Evolutionary conservation across 169 alveolate genomes (phyloP).

Genomic region (Haemoproteus tartakovskyi): DNA sequence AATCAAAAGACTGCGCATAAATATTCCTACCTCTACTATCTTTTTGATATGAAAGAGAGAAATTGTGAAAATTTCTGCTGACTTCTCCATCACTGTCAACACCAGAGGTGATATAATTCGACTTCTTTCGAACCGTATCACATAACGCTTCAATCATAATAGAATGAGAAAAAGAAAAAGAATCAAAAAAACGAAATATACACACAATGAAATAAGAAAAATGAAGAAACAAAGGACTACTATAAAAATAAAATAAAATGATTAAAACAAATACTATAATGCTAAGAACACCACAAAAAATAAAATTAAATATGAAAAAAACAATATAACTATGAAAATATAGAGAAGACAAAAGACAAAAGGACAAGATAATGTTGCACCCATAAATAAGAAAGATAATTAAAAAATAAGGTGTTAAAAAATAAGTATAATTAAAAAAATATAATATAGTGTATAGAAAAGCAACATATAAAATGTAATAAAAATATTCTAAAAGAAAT

Average conservation of each 20-base stretch:
- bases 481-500: slow-evolving; percentile 12
- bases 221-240: slow-evolving; percentile 7
- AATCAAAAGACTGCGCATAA: no score
- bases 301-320: slow-evolving; percentile 45
- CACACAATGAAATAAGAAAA: slow-evolving; percentile 39
- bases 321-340: slow-evolving; percentile 46
- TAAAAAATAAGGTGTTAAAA: slow-evolving; percentile 17
- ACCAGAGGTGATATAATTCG: no score
- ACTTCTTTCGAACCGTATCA: no score
- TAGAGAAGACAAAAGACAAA: slow-evolving; percentile 29
- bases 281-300: slow-evolving; percentile 43
- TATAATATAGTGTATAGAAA: slow-evolving; percentile 11
- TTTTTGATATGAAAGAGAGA: no score
- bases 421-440: slow-evolving; percentile 15
- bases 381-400: slow-evolving; percentile 33
- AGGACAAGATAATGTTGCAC: slow-evolving; percentile 29
- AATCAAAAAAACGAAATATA: slow-evolving; percentile 43
- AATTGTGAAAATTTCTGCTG: not conserved
- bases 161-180: slow-evolving; percentile 38
- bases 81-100: not conserved
- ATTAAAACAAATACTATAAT: slow-evolving; percentile 36
- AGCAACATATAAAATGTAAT: slow-evolving; percentile 23
- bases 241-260: slow-evolving; percentile 45
- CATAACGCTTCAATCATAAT: slow-evolving; percentile 32
- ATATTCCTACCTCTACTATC: no score